Percentiles rank a stretch among this genome's conserved stretches.
Conservation (phyloP, 257 asterid species). For the Leonotis leonurus region DNA sequence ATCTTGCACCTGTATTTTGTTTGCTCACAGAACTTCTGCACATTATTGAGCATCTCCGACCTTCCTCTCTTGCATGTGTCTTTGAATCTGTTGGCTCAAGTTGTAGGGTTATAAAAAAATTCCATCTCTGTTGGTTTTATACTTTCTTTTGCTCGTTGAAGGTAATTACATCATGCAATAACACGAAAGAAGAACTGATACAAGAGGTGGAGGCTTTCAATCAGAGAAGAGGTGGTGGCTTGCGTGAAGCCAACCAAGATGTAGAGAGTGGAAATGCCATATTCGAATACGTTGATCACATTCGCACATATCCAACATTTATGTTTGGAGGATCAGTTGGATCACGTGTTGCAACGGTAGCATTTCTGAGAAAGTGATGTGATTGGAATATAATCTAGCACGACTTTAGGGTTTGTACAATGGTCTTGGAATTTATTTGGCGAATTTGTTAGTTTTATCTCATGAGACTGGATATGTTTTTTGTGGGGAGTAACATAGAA, state of each 20-base stretch:
- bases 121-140: neutral
- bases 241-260: conserved; percentile 39
- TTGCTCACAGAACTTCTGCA: neutral
- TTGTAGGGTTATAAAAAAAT: neutral
- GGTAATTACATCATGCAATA: conserved; percentile 94
- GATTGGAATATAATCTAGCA: neutral
- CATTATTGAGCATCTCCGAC: neutral
- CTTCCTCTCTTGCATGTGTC: neutral
- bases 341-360: conserved; percentile 93
- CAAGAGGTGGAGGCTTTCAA: conserved; percentile 81
- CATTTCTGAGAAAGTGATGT: conserved; percentile 68
- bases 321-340: conserved; percentile 91
- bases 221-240: conserved; percentile 45
- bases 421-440: conserved; percentile 8
- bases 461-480: neutral
- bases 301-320: conserved; percentile 82
- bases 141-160: conserved; percentile 19
- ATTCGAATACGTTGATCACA: conserved; percentile 68
- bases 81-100: neutral
- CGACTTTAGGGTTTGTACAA: neutral
- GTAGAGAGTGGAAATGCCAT: conserved; percentile 28
- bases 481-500: no score
- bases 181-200: conserved; percentile 81
- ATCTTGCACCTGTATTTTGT: neutral
- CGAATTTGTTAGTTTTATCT: conserved; percentile 6